Conservation (phyloP, 1,139 yeast species). For the Taphrina sp. region DNA sequence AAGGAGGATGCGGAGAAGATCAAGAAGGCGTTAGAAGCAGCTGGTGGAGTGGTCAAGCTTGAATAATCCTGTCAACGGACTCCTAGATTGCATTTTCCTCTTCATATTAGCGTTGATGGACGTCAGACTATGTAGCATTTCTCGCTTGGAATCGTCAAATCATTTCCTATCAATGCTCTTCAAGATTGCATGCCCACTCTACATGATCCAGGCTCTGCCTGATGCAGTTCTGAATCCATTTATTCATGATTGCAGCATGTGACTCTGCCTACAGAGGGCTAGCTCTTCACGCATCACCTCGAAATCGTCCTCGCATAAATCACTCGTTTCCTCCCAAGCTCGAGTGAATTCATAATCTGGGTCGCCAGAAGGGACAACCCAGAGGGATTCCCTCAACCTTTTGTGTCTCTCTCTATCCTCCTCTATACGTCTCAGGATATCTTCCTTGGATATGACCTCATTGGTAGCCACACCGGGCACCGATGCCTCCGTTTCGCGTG, state of each 20-base stretch:
- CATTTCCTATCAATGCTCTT: no score
- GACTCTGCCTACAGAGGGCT: constrained; percentile 19
- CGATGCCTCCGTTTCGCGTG: constrained; percentile 30
- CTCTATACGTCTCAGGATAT: constrained; percentile 73
- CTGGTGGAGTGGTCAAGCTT: constrained; percentile 87
- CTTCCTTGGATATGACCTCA: constrained; percentile 38
- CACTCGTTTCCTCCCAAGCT: constrained; percentile 56
- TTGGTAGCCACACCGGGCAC: constrained; percentile 4
- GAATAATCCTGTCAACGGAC: no score
- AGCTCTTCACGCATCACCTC: constrained; percentile 39
- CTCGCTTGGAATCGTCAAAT: no score
- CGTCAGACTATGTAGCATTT: no score
- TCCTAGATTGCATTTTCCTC: no score
- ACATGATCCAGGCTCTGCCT: no score
- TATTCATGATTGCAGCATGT: no score
- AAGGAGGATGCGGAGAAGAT: constrained; percentile 91
- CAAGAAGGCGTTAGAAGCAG: constrained; percentile 85
- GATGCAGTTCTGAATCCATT: no score
- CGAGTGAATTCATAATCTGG: constrained; percentile 59
- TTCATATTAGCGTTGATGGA: no score
- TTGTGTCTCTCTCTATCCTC: constrained; percentile 78
- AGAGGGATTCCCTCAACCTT: constrained; percentile 67
- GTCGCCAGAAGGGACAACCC: constrained; percentile 58
- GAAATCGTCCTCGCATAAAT: constrained; percentile 52
- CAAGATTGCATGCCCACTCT: no score